Percentiles rank a stretch among this genome's conserved stretches.
Conservation (phyloP, 192 early-diverging fungal species). For the Coemansia sp. region DNA sequence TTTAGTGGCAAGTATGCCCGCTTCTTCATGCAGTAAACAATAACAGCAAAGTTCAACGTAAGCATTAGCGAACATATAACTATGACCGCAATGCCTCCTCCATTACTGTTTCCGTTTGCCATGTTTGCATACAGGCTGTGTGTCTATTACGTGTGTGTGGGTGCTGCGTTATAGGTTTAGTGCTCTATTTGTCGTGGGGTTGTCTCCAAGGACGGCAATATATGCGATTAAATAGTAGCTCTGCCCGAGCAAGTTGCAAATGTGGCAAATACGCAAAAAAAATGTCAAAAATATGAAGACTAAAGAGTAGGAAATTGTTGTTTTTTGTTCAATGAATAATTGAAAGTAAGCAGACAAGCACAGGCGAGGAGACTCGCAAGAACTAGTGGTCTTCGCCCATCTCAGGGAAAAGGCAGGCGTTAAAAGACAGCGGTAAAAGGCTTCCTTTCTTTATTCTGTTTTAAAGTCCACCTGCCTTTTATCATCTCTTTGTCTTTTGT, state of each 20-base stretch:
- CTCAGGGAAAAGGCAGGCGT: neutral
- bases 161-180: too few species aligned
- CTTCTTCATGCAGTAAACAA: constrained; percentile 28
- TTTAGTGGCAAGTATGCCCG: constrained; percentile 43
- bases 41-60: constrained; percentile 18
- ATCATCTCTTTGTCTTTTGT: constrained; percentile 6
- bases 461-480: constrained; percentile 3
- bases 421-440: constrained; percentile 8
- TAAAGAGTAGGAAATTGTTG: neutral
- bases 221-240: too few species aligned
- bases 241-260: neutral
- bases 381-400: neutral
- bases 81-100: constrained; percentile 33
- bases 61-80: constrained; percentile 31
- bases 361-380: neutral
- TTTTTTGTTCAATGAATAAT: constrained; percentile 1
- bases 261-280: neutral
- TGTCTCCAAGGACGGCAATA: too few species aligned
- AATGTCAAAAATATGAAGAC: neutral
- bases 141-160: neutral
- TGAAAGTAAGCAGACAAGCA: neutral
- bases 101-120: constrained; percentile 12
- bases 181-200: too few species aligned
- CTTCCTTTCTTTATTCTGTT: neutral
- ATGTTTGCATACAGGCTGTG: neutral